phyloP scores from a whole-genome alignment of 108 stramenopile species.

The Cyclotella distinguenda region DNA sequence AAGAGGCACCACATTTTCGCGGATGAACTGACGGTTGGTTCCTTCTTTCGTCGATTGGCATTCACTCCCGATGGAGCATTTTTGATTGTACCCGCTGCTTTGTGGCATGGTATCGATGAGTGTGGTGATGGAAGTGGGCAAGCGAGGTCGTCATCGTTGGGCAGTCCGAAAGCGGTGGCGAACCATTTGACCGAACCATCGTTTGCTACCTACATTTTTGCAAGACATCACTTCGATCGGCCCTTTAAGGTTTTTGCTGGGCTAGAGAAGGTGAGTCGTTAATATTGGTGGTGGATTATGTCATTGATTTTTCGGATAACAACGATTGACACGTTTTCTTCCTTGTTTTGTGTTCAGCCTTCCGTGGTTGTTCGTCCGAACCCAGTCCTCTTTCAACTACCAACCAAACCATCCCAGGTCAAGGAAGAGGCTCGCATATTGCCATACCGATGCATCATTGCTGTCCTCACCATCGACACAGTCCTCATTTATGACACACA shows the following conservation, averaged over 20 bases:
- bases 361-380: conserved; percentile 81
- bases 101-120: conserved; percentile 57
- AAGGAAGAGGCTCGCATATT: conserved; percentile 22
- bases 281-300: neutral
- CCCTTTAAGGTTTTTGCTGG: conserved; percentile 79
- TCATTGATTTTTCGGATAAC: neutral
- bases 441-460: conserved; percentile 80
- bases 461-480: conserved; percentile 76
- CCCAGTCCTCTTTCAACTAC: conserved; percentile 75
- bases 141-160: conserved; percentile 14
- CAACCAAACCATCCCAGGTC: conserved; percentile 47
- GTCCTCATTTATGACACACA: conserved; percentile 84
- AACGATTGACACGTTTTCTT: neutral
- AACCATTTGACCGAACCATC: conserved; percentile 37
- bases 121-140: neutral
- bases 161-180: conserved; percentile 7
- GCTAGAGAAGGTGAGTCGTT: conserved; percentile 62
- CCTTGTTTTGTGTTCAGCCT: conserved; percentile 41
- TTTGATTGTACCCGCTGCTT: conserved; percentile 87
- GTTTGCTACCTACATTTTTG: conserved; percentile 78
- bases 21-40: conserved; percentile 85
- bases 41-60: conserved; percentile 89
- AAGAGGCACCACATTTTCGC: conserved; percentile 72
- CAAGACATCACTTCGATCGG: conserved; percentile 77
- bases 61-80: conserved; percentile 92